Evolutionary conservation across 805 yeast genomes (phyloP).

Genomic region (Candida coquimbonensis): DNA sequence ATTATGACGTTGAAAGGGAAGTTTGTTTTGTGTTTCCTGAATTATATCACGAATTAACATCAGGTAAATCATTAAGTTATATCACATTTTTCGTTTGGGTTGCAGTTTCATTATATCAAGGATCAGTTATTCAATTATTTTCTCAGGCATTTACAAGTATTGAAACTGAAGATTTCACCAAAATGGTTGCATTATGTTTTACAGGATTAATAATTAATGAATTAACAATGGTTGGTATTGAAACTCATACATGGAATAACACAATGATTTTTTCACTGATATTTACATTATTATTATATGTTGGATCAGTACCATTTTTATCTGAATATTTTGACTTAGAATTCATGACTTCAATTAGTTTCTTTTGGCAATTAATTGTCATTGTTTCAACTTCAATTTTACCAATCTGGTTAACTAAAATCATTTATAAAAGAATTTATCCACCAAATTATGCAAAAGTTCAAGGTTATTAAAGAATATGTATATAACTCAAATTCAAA

Average conservation of each 20-base stretch:
- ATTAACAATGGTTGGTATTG: constrained; percentile 87
- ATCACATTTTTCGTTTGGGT: constrained; percentile 90
- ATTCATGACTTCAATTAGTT: constrained; percentile 50
- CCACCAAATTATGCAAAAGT: constrained; percentile 98
- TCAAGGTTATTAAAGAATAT: constrained; percentile 51
- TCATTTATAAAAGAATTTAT: constrained; percentile 64
- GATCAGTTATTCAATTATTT: constrained; percentile 73
- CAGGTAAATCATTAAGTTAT: constrained; percentile 80
- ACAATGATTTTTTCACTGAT: constrained; percentile 69
- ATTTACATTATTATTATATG: constrained; percentile 57
- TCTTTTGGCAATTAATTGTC: constrained; percentile 61
- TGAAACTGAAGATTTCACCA: constrained; percentile 42
- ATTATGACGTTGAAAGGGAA: constrained; percentile 84
- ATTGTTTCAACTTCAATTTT: constrained; percentile 65
- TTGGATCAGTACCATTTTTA: constrained; percentile 76
- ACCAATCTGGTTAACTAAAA: constrained; percentile 85
- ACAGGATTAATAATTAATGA: constrained; percentile 79
- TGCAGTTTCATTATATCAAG: constrained; percentile 84
- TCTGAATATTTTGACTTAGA: constrained; percentile 77
- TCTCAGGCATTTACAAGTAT: constrained; percentile 74
- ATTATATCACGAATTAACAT: constrained; percentile 83
- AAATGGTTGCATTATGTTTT: constrained; percentile 83
- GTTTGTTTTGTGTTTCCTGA: constrained; percentile 91
- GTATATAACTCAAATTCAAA: too few relatives aligned
- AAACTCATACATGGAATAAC: constrained; percentile 86